Evolutionary conservation across 257 asterid genomes (phyloP), one percentile per base, ranked within the genome.

Genomic region (Penstemon davidsonii): DNA sequence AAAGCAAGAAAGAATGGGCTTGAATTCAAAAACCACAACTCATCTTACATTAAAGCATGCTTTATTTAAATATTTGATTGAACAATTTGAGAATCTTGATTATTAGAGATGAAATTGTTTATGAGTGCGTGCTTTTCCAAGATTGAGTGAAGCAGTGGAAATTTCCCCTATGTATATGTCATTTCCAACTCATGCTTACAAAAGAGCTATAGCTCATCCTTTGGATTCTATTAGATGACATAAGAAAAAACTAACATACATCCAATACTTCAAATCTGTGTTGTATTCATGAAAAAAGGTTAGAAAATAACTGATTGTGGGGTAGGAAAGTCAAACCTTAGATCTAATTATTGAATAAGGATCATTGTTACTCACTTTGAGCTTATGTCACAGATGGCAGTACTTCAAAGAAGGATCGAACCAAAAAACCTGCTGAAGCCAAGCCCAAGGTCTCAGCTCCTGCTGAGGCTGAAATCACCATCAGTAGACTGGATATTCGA

Each of bases 401-500:
- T 49, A 70, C 77, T 40, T 65, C 83, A 37, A 88, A 84, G 80
- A 87, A 88, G 75, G 95, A 73, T 43, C 73, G 79, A 39, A 72
- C 94, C 42, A 82, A 77, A 78, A 88, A 87, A 79, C 78, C 95
- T 75, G 84, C 85, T 63, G 95, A 79, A 54, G 66, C 88, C 15
- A 82, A 87, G 74, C 73, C 85, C 41, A 86, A 87, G 78, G 79
- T 38, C 70, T 57, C 90, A 15, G 73, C 88, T 70, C 57, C 86
- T 6, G 78, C 80, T 56, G 90, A 87, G 64, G 70, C 85, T 57
- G 96, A 87, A 61, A 79, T 88, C 11, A 59, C 96, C 25, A 78
- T 94, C 51, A 77, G 84, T 74, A 82, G 99, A 80, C 84, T 94
- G 33, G 95, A 94, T 71, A 87, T 94, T 55, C 96, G 99, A 47